Evolutionary conservation across 2,329 filamentous ascomycete genomes (phyloP).

Genomic region (Sporothrix brasiliensis): DNA sequence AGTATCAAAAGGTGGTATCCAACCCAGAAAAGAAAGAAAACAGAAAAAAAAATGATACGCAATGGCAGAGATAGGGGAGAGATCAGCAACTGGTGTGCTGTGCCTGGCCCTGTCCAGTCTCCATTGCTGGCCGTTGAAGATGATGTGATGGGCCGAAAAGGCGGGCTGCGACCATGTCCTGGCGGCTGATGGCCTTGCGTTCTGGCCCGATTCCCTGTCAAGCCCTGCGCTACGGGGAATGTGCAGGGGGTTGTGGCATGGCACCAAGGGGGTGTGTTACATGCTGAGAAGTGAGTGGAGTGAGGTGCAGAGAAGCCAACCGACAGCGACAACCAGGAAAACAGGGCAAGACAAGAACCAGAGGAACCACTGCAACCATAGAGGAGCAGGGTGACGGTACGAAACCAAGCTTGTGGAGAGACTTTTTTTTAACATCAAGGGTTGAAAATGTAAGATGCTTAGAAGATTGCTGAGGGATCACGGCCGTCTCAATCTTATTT

Average conservation of each 20-base stretch:
- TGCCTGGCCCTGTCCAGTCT: slow-evolving; percentile 11
- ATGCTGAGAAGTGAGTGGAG: background rate
- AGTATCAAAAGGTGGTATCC: background rate
- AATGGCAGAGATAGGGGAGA: background rate
- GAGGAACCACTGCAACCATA: too few species aligned
- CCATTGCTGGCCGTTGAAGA: slow-evolving; percentile 14
- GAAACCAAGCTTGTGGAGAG: too few species aligned
- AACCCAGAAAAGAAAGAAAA: background rate
- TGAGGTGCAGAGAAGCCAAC: background rate
- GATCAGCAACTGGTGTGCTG: slow-evolving; percentile 14
- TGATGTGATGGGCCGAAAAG: slow-evolving; percentile 16
- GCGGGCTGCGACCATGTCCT: slow-evolving; percentile 1
- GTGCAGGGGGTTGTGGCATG: slow-evolving; percentile 1
- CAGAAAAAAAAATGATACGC: background rate
- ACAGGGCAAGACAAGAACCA: background rate
- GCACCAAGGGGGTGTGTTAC: background rate
- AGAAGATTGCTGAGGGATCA: background rate
- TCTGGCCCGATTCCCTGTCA: background rate
- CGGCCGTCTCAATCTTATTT: background rate
- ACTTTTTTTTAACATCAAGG: background rate
- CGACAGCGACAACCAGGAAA: background rate
- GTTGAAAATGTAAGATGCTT: background rate
- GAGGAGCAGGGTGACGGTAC: background rate
- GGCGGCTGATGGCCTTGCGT: background rate
- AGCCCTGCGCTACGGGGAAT: background rate